Evolutionary conservation across 2,329 filamentous ascomycete genomes (phyloP), one percentile per base, ranked within the genome.

Genomic region (Exophiala sideris): DNA sequence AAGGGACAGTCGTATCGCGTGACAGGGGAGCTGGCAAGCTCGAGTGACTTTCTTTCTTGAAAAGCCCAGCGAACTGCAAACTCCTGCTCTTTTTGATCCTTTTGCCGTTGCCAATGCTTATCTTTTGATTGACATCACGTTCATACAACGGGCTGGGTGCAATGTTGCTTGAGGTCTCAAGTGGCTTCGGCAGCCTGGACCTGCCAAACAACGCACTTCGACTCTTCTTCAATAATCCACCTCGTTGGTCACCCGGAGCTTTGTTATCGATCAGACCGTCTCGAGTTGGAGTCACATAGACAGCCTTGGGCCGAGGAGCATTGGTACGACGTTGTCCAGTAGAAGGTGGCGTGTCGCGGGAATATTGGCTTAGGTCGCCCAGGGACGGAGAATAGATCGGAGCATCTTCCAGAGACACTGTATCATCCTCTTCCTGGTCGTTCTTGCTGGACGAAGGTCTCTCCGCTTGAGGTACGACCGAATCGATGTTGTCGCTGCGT

Each of bases 351-450:
- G 59, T 61, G 5, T 59, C 52, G 8, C 61, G 54, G 6, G 57
- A 49, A 42, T 64, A 62, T 32, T 61, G 58, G 42, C 58, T 62
- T 16, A 62, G 57, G 45, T 59, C 55, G 7, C 60, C 61, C 10
- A 62, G 56, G 2, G 60, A 62, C 14, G 60, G 59, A 33, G 60
- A 64, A 40, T 64, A 64, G 35, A 64, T 62, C 11, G 60, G 56
- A 21, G 60, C 61, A 48, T 57, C 54, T 12, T 62, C 54, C 9
- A 62, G 55, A 29, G 50, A 54, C 9, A 36, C 35, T 6, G 49
- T 42, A 9, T 57, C 54, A 44, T 54, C 52, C n/a, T 54, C 55
- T 10, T 60, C 57, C 11, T 58, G 56, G 38, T 24, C 48, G 16
- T 53, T 24, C 16, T 18, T 33, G 20, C 21, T 46, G 14, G 52